A percentile compares a stretch with the other conserved stretches of the same genome.
phyloP scores from a whole-genome alignment of 306 rosid species.

The Boehmeria nivea region DNA sequence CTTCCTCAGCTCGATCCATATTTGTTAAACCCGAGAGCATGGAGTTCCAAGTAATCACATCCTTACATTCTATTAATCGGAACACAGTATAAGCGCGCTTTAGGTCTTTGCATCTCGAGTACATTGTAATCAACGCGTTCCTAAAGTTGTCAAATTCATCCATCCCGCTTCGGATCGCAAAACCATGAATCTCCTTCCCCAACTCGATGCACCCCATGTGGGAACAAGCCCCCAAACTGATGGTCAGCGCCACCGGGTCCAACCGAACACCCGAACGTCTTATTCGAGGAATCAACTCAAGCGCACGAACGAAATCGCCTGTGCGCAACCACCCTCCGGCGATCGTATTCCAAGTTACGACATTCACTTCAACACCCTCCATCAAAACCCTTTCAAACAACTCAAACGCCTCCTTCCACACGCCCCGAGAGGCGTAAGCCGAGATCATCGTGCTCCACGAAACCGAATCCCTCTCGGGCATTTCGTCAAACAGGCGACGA shows the following conservation, averaged over 20 bases:
- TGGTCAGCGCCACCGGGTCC: conserved; percentile 59
- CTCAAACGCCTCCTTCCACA: conserved; percentile 69
- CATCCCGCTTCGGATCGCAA: conserved; percentile 42
- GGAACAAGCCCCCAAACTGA: conserved; percentile 73
- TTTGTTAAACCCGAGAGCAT: conserved; percentile 74
- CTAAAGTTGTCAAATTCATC: conserved; percentile 42
- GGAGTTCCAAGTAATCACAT: conserved; percentile 69
- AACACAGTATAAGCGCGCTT: conserved; percentile 54
- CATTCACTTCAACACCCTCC: conserved; percentile 42
- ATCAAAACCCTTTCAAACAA: conserved; percentile 47
- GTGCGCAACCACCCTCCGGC: conserved; percentile 65
- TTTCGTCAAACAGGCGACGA: conserved; percentile 55
- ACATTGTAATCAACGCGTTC: conserved; percentile 82
- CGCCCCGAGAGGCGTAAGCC: conserved; percentile 57
- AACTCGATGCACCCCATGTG: conserved; percentile 57
- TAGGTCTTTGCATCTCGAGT: conserved; percentile 77
- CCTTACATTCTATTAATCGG: conserved; percentile 37
- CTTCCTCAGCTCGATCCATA: conserved; percentile 65
- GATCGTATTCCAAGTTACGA: conserved; percentile 69
- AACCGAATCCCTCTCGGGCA: conserved; percentile 62
- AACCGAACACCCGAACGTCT: conserved; percentile 35
- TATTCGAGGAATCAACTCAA: conserved; percentile 68
- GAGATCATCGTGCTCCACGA: conserved; percentile 82
- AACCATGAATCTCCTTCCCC: conserved; percentile 84
- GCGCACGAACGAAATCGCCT: conserved; percentile 40